Evolutionary conservation across 2,329 filamentous ascomycete genomes (phyloP).

Genomic region (Penicillium sclerotigenum): DNA sequence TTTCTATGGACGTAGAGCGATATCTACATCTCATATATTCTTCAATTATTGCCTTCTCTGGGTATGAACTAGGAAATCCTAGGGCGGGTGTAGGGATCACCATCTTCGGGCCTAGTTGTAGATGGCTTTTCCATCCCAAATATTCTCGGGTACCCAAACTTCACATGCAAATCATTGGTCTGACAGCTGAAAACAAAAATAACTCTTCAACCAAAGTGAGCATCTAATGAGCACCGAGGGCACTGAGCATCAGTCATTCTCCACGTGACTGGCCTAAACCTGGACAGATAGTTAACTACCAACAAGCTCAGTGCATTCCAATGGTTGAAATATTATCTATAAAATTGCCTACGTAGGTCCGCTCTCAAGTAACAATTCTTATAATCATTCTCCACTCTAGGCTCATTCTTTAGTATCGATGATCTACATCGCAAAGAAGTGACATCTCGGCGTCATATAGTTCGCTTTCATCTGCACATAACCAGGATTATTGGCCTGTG

Average conservation of each 20-base stretch:
- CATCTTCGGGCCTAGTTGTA: no score
- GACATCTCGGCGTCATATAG: not conserved
- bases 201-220: no score
- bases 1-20: not conserved
- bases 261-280: not conserved
- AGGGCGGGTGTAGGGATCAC: not conserved
- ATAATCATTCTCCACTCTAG: no score
- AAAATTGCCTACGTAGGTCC: no score
- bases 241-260: not conserved
- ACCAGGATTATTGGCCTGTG: not conserved
- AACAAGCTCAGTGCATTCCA: not conserved
- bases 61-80: no score
- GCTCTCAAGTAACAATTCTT: no score
- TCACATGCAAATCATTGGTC: not conserved
- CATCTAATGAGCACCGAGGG: not conserved
- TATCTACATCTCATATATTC: not conserved
- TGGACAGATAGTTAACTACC: not conserved
- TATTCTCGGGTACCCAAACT: not conserved
- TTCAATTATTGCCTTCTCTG: not conserved
- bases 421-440: no score
- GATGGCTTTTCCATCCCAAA: no score
- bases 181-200: not conserved
- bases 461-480: not conserved
- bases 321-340: not conserved
- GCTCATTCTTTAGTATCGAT: no score